phyloP scores from a whole-genome alignment of 2,329 filamentous ascomycete genomes.

The Talaromyces albobiverticillius region DNA sequence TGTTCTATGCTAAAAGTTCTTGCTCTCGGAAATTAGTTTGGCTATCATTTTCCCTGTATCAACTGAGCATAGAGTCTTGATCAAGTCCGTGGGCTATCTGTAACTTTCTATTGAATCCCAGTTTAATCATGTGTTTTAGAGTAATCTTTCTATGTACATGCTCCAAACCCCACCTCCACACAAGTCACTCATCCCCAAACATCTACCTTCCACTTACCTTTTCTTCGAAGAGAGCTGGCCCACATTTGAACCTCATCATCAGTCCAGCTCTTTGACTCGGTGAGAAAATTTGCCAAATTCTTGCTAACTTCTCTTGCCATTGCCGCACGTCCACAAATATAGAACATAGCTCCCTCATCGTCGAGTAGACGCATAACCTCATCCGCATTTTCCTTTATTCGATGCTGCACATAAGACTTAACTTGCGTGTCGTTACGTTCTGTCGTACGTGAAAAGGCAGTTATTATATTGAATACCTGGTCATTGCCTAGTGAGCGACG shows the following conservation, averaged over 20 bases:
- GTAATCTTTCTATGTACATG: no score
- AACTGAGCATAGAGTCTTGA: no score
- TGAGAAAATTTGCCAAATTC: conserved; percentile 37
- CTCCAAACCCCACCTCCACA: no score
- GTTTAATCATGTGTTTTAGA: no score
- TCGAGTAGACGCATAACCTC: conserved; percentile 52
- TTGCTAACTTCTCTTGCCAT: conserved; percentile 44
- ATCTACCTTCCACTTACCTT: conserved; percentile 56
- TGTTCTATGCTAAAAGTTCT: no score
- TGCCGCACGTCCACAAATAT: conserved; percentile 41
- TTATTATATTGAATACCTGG: conserved; percentile 52
- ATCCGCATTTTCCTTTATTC: conserved; percentile 50
- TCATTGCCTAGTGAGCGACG: conserved; percentile 7
- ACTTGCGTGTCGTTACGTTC: conserved; percentile 51
- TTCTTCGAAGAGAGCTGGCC: conserved; percentile 46
- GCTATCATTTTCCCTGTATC: no score
- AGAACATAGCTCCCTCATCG: conserved; percentile 49
- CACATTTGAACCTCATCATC: conserved; percentile 47
- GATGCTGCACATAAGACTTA: conserved; percentile 67
- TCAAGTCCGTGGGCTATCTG: no score
- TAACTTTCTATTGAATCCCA: no score
- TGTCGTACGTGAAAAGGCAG: conserved; percentile 62
- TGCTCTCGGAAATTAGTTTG: no score
- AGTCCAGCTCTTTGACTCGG: conserved; percentile 33
- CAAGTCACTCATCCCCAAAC: conserved; percentile 44